Percentiles rank a stretch among this genome's conserved stretches.
phyloP scores from a whole-genome alignment of 2,329 filamentous ascomycete genomes.

The Grosmannia clavigera region DNA sequence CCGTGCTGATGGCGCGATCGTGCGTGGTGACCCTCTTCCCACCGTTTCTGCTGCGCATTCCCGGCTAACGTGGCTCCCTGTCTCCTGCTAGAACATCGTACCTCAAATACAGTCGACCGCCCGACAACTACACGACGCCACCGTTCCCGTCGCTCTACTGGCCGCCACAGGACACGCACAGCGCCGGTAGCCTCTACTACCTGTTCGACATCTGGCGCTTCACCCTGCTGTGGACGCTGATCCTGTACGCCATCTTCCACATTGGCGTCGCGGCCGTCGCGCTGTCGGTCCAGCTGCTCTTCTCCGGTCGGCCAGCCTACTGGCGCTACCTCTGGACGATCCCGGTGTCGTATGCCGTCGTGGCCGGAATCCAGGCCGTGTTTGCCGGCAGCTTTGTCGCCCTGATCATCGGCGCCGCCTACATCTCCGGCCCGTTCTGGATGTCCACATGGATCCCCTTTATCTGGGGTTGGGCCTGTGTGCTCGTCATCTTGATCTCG shows the following conservation, averaged over 20 bases:
- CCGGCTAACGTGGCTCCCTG: background rate
- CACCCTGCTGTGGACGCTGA: slow-evolving; percentile 74
- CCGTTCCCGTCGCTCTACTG: slow-evolving; percentile 74
- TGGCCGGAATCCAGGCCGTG: slow-evolving; percentile 65
- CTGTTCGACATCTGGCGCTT: slow-evolving; percentile 74
- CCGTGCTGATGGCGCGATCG: background rate
- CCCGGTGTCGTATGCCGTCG: slow-evolving; percentile 55
- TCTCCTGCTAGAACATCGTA: background rate
- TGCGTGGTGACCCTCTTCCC: background rate
- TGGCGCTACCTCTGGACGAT: slow-evolving; percentile 59
- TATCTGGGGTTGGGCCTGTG: slow-evolving; percentile 76
- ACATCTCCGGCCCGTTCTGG: slow-evolving; percentile 68
- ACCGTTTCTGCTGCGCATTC: background rate
- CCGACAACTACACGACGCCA: slow-evolving; percentile 51
- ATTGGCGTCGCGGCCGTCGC: slow-evolving; percentile 59
- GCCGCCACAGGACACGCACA: slow-evolving; percentile 37
- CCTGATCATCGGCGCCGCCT: slow-evolving; percentile 65
- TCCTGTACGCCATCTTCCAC: slow-evolving; percentile 67
- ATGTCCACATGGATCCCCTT: slow-evolving; percentile 95
- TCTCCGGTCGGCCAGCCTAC: slow-evolving; percentile 29
- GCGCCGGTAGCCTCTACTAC: slow-evolving; percentile 55
- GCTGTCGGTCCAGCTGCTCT: slow-evolving; percentile 55
- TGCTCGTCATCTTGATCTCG: slow-evolving; percentile 69
- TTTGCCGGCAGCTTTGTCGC: slow-evolving; percentile 74
- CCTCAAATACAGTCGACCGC: slow-evolving; percentile 19